These are phyloP conservation scores for Aureobasidium sp. DNA, from an alignment of 2,329 filamentous ascomycete genomes.

Conservation along the genomic window DNA sequence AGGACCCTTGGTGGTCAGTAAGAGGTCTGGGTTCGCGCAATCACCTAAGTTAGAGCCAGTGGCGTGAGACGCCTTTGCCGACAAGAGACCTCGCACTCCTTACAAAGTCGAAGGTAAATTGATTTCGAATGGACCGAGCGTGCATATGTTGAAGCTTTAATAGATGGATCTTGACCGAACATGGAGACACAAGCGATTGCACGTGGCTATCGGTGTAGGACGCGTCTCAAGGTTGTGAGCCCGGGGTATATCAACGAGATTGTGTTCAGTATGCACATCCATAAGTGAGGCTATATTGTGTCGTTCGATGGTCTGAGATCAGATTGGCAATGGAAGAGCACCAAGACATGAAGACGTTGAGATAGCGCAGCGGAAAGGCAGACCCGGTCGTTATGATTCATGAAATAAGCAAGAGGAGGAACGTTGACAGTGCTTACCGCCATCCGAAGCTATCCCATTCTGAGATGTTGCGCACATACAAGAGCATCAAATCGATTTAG, in stretches of 20 bases:
- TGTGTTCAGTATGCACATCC: neutral
- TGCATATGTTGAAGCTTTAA: constrained; percentile 6
- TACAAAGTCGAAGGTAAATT: neutral
- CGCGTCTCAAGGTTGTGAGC: neutral
- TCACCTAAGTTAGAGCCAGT: neutral
- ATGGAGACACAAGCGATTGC: constrained; percentile 2
- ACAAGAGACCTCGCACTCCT: neutral
- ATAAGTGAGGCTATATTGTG: neutral
- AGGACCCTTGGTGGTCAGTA: neutral
- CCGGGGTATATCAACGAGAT: neutral
- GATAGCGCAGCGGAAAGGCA: neutral
- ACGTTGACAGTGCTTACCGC: constrained; percentile 9
- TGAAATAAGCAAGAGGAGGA: constrained; percentile 1
- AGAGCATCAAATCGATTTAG: neutral
- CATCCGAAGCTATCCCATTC: constrained; percentile 5
- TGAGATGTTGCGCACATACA: neutral
- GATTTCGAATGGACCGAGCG: neutral
- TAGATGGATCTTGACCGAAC: constrained; percentile 6
- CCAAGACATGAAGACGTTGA: neutral
- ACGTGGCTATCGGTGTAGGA: neutral
- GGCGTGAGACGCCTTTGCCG: neutral
- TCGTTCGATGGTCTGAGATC: neutral
- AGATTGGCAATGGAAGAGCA: constrained; percentile 1
- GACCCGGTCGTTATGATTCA: neutral
- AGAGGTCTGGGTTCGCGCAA: neutral